phyloP scores from a whole-genome alignment of 345 rosid genomes.

The Boechera retrofracta region DNA sequence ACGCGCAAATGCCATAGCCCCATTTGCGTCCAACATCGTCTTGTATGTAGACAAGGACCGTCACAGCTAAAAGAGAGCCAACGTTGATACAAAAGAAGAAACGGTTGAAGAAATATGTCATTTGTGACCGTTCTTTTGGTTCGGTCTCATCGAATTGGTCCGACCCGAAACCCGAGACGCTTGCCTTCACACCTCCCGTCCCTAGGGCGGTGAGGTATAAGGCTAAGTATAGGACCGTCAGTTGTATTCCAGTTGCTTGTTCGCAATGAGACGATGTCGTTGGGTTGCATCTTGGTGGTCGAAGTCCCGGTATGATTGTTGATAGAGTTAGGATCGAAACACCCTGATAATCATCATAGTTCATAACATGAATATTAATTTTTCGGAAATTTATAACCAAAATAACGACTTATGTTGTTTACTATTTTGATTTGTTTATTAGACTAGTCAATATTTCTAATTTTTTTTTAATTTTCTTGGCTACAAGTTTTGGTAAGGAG shows the following conservation, averaged over 20 bases:
- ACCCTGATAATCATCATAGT: constrained; percentile 56
- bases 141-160: constrained; percentile 92
- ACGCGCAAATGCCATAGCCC: constrained; percentile 90
- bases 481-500: constrained; percentile 22
- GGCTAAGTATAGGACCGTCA: constrained; percentile 70
- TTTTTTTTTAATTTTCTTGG: constrained; percentile 31
- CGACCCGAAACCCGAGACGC: constrained; percentile 95
- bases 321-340: constrained; percentile 83
- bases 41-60: constrained; percentile 88
- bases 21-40: constrained; percentile 83
- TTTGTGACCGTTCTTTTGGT: constrained; percentile 61
- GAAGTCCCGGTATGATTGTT: constrained; percentile 73
- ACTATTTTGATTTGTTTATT: constrained; percentile 6
- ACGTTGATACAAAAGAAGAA: constrained; percentile 90
- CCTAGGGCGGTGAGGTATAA: constrained; percentile 88
- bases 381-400: neutral
- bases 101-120: constrained; percentile 87
- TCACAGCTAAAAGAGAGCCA: constrained; percentile 82
- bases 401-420: constrained; percentile 18
- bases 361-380: constrained; percentile 1
- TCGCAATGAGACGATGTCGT: constrained; percentile 50
- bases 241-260: constrained; percentile 67
- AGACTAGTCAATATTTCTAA: constrained; percentile 9
- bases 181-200: constrained; percentile 94
- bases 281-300: constrained; percentile 75